Evolutionary conservation across 306 rosid genomes (phyloP).

Genomic region (Fagus sylvatica): DNA sequence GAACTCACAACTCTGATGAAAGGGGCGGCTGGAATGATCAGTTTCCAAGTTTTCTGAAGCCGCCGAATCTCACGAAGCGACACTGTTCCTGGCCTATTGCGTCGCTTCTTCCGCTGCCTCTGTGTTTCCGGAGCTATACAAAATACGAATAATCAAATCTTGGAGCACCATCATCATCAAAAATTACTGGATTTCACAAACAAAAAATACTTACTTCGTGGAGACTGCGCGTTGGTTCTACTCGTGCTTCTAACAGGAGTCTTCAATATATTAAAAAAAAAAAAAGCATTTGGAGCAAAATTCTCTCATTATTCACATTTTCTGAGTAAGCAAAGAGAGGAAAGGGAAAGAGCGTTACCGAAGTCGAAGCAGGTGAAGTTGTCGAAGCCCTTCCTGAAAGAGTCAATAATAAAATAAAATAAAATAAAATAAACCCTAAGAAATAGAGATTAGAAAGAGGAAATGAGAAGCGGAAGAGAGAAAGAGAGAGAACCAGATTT

Average conservation of each 20-base stretch:
- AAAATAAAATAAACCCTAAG: slow-evolving; percentile 11
- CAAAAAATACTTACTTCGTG: slow-evolving; percentile 28
- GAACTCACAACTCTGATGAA: slow-evolving; percentile 71
- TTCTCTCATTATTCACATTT: not conserved
- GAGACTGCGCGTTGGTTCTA: not conserved
- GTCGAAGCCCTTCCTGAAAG: not conserved
- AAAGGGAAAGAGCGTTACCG: slow-evolving; percentile 29
- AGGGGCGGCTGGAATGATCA: slow-evolving; percentile 66
- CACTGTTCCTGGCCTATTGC: slow-evolving; percentile 54
- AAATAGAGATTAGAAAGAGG: not conserved
- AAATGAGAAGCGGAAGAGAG: not conserved
- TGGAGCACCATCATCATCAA: slow-evolving; percentile 10
- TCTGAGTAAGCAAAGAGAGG: not conserved
- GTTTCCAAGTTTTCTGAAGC: slow-evolving; percentile 43
- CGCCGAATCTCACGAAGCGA: slow-evolving; percentile 79
- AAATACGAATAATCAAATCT: not conserved
- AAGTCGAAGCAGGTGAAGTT: slow-evolving; percentile 2
- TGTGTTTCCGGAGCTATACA: slow-evolving; percentile 30
- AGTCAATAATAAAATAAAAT: not conserved
- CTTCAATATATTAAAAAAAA: slow-evolving; percentile 28
- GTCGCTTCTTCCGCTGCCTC: slow-evolving; percentile 37
- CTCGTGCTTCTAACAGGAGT: slow-evolving; percentile 3
- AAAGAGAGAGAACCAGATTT: slow-evolving; percentile 23
- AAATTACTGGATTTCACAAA: not conserved
- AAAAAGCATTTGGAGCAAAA: not conserved